Percentiles rank a stretch among this genome's conserved stretches.
These are phyloP conservation scores for Chrysosporium keratinophilum DNA, from an alignment of 2,329 filamentous ascomycete species.

Conservation along the genomic window DNA sequence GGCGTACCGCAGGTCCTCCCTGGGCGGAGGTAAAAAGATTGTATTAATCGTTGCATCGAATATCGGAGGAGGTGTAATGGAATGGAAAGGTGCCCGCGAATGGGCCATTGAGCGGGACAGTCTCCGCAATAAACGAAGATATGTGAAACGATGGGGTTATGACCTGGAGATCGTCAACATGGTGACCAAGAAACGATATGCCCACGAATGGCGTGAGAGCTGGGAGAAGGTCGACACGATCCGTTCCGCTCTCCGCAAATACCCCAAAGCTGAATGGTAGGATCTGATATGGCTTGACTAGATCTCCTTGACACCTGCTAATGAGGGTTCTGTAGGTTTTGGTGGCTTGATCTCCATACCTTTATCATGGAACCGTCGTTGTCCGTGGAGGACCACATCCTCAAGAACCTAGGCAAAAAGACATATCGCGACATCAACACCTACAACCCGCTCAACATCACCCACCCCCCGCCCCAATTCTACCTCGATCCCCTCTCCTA, in stretches of 20 bases:
- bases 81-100: conserved; percentile 94
- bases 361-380: conserved; percentile 94
- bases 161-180: conserved; percentile 94
- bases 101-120: conserved; percentile 98
- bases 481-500: conserved; percentile 67
- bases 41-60: conserved; percentile 92
- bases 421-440: conserved; percentile 92
- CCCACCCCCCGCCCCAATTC: conserved; percentile 62
- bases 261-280: conserved; percentile 92
- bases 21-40: conserved; percentile 80
- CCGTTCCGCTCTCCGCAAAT: conserved; percentile 78
- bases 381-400: conserved; percentile 82
- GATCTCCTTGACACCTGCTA: conserved; percentile 10
- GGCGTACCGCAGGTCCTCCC: conserved; percentile 58
- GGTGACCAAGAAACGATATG: conserved; percentile 97
- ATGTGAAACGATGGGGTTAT: conserved; percentile 81
- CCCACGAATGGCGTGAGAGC: conserved; percentile 96
- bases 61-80: conserved; percentile 93
- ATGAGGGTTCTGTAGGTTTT: conserved; percentile 60
- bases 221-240: conserved; percentile 99
- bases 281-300: conserved; percentile 24
- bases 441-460: conserved; percentile 91
- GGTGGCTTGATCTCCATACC: conserved; percentile 97
- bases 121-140: conserved; percentile 86
- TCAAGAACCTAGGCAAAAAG: conserved; percentile 62